Base-by-base conservation (phyloP, 2,329 filamentous ascomycete genomes). In the Scleromitrula shiraiana region DNA sequence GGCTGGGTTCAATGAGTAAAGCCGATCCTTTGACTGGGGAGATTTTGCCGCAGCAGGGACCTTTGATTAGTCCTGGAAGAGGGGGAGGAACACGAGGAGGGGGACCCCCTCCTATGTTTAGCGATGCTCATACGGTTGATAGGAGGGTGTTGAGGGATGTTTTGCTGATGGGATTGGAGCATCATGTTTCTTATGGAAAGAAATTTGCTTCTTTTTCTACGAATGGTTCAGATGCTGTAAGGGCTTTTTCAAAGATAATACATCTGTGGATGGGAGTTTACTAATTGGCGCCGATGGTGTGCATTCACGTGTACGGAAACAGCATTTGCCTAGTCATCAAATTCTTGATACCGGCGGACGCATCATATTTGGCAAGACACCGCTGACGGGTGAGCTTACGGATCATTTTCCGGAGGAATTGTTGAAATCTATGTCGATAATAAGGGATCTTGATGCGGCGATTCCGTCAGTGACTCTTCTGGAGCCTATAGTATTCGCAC, bases 141-240 rank as follows among this genome's bases (percentile, higher is more conserved):
- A 23, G 36, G n/a, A 27, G 29, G 9, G 38, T 51, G 2, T 30
- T 78, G 24, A 62, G 74, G 33, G 60, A 60, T 33, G 35, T 79
- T 26, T 52, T 79, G 43, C 64, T 70, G 0, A 67, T 67, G 2
- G 70, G 62, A 0, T 54, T 77, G 14, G 56, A 73, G 29, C 62
- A 76, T 22, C 15, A 71, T 66, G 27, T 53, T 9, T 22, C 23
- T 2, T 51, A 42, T 14, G 35, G 36, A 14, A 49, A 51, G 14
- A 19, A 22, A 19, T 46, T 15, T 9, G 23, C 33, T 20, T 17
- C 26, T 20, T 29, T 24, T 2, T 9, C 7, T 7, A 35, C 39
- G 3, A 41, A 39, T 2, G 24, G 41, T 1, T 10, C 17, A 7
- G 49, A 56, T 2, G 49, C 42, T 1, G 54, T 66, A 2, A 47